Percentiles rank a stretch among this genome's conserved stretches.
These are phyloP conservation scores for Colletotrichum sp. DNA, from an alignment of 2,329 filamentous ascomycete genomes.

Conservation along the genomic window DNA sequence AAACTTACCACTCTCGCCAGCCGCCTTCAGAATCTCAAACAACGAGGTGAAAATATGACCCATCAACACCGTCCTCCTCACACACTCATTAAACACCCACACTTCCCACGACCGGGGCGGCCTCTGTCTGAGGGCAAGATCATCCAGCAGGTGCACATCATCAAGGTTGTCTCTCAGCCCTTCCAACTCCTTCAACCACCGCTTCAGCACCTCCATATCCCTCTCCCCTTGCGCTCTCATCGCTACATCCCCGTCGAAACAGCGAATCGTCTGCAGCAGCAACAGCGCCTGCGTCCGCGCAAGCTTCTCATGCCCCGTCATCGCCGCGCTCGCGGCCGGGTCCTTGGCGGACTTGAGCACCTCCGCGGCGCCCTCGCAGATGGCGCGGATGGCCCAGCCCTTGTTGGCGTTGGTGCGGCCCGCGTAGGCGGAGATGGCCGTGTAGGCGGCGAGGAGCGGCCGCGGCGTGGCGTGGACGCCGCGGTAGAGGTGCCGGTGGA, in stretches of 20 bases:
- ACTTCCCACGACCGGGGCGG: conserved; percentile 48
- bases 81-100: conserved; percentile 48
- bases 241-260: conserved; percentile 47
- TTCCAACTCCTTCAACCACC: conserved; percentile 40
- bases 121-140: conserved; percentile 28
- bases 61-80: conserved; percentile 41
- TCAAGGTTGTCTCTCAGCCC: conserved; percentile 38
- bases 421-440: conserved; percentile 41
- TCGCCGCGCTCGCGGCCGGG: not conserved
- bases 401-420: conserved; percentile 40
- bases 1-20: conserved; percentile 20
- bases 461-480: conserved; percentile 36
- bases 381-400: conserved; percentile 41
- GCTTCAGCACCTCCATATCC: conserved; percentile 37
- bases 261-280: conserved; percentile 43
- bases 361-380: conserved; percentile 40
- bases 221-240: conserved; percentile 44
- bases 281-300: conserved; percentile 47
- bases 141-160: conserved; percentile 25
- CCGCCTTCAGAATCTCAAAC: conserved; percentile 35
- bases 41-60: conserved; percentile 35
- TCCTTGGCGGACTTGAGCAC: conserved; percentile 29
- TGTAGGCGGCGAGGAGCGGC: conserved; percentile 43
- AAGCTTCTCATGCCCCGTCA: conserved; percentile 41
- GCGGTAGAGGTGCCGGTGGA: conserved; percentile 47